Evolutionary conservation across 768 basidiomycete genomes (phyloP).

Genomic region (Boletus sensibilis): DNA sequence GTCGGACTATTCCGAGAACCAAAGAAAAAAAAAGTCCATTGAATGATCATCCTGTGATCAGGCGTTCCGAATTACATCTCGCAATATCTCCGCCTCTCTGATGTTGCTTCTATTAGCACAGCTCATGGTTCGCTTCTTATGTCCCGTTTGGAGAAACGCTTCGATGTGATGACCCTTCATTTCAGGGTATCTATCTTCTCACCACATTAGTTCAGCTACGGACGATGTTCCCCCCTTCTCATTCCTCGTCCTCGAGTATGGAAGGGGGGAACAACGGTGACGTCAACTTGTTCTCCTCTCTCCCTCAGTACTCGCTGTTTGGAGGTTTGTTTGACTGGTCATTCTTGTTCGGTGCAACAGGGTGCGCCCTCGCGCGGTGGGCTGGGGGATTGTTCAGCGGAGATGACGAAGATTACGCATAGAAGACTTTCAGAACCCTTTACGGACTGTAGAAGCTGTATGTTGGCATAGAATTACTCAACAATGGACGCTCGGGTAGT

Average conservation of each 20-base stretch:
- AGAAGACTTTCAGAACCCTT: not conserved
- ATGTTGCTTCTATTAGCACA: conserved; percentile 79
- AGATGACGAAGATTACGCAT: conserved; percentile 16
- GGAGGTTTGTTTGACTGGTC: conserved; percentile 72
- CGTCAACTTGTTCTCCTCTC: conserved; percentile 63
- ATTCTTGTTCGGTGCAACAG: conserved; percentile 59
- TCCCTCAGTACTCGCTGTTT: conserved; percentile 74
- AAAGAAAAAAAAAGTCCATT: not conserved
- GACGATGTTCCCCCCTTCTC: conserved; percentile 70
- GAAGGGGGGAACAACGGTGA: conserved; percentile 10
- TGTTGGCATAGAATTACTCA: not conserved
- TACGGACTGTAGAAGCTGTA: conserved; percentile 7
- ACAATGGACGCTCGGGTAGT: not conserved
- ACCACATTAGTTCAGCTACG: conserved; percentile 82
- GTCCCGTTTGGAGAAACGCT: conserved; percentile 4
- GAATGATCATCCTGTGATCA: conserved; percentile 21
- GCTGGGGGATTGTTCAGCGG: conserved; percentile 36
- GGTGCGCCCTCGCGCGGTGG: conserved; percentile 55
- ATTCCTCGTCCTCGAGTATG: conserved; percentile 15
- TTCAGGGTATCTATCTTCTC: conserved; percentile 77
- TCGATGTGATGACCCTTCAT: conserved; percentile 1
- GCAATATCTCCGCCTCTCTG: conserved; percentile 68
- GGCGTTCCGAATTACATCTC: conserved; percentile 63
- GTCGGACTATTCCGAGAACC: conserved; percentile 14
- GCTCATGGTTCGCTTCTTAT: conserved; percentile 60